Evolutionary conservation across 495 filamentous ascomycete genomes (phyloP).

Genomic region (Annulohypoxylon nitens): DNA sequence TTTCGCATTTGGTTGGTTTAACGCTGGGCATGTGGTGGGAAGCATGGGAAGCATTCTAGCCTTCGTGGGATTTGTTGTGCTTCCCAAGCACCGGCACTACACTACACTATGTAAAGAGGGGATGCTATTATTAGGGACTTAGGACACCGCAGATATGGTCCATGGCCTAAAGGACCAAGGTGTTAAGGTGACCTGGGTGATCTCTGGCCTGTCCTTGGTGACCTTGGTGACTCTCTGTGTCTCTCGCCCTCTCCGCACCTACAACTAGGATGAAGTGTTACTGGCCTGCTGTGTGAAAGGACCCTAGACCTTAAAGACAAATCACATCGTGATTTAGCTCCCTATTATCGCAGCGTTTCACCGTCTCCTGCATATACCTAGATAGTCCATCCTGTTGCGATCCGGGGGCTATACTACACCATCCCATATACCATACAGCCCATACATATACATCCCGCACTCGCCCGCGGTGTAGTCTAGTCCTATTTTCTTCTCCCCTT

Average conservation of each 20-base stretch:
- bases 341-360: conserved; percentile 49
- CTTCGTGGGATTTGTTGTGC: conserved; percentile 44
- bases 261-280: conserved; percentile 35
- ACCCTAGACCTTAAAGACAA: conserved; percentile 44
- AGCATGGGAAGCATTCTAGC: conserved; percentile 42
- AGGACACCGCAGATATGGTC: conserved; percentile 4
- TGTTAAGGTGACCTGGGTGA: conserved; percentile 25
- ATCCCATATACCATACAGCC: conserved; percentile 38
- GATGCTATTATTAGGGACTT: conserved; percentile 57
- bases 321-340: conserved; percentile 49
- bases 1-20: conserved; percentile 52
- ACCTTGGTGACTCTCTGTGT: conserved; percentile 5
- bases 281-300: conserved; percentile 45
- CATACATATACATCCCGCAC: conserved; percentile 61
- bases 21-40: conserved; percentile 50
- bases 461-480: conserved; percentile 54
- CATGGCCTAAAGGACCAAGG: neutral
- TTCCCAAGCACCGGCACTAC: conserved; percentile 22
- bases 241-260: conserved; percentile 21
- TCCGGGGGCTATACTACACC: conserved; percentile 38
- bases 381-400: conserved; percentile 31
- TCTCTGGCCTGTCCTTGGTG: conserved; percentile 16
- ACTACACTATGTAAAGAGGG: conserved; percentile 31
- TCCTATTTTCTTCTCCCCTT: conserved; percentile 48
- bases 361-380: conserved; percentile 41